Evolutionary conservation across 2,329 filamentous ascomycete genomes (phyloP), one percentile per base, ranked within the genome.

Genomic region (Hypoxylon sp.): DNA sequence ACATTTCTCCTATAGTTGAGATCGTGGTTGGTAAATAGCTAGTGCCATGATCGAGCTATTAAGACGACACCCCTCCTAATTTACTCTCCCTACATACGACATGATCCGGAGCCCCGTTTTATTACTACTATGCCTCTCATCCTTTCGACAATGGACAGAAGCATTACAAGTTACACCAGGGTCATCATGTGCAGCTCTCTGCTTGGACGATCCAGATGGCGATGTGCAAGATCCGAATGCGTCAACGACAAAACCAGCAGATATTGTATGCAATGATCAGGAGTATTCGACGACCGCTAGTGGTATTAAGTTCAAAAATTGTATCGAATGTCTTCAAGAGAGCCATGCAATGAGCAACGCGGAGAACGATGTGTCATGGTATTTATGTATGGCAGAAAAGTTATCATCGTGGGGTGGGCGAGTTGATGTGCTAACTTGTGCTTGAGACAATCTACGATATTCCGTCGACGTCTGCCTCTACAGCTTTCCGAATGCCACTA

Each of bases 401-500:
- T n/a, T 7, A 58, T 17, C 27, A 7, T 19, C 17, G 17, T 46
- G 35, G n/a, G 42, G 32, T 35, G 13, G n/a, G 31, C 0, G 42
- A 17, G 15, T 31, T 15, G 15, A 10, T 21, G 35, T 35, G 63
- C 76, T 77, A 69, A 75, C 72, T 15, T 6, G n/a, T 15, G 37
- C n/a, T 27, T 3, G 50, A 86, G 85, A 87, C 66, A 87, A 87
- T 51, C 37, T 87, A 0, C 80, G 85, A 39, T 87, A 84, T 51
- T 75, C 84, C 0, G 75, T 86, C 3, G 81, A 83, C 31, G 80
- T 82, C 0, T 87, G 85, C 56, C 75, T 87, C 1, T 87, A 79
- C 21, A 72, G 79, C 1, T 79, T 78, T 1, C 79, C 79, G 0
- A 70, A 74, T 0, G 70, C 75, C 0, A 75, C 77, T 0, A 75